Evolutionary conservation across 352 stramenopile genomes (phyloP), one percentile per base, ranked within the genome.

Genomic region (Pythium coloratum): DNA sequence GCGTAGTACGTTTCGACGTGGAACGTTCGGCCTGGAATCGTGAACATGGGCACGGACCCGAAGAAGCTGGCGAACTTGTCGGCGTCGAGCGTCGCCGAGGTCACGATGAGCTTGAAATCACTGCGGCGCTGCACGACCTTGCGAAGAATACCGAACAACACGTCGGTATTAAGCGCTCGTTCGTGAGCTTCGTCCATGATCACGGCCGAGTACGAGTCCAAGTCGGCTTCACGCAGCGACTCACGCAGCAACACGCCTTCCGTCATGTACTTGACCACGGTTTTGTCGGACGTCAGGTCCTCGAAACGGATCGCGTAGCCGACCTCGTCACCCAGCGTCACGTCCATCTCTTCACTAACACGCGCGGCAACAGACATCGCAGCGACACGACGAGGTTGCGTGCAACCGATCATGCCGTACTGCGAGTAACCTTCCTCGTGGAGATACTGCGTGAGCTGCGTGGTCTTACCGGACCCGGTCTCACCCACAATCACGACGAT

Each of bases 401-500:
- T 99, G 80, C 97, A 99, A 2, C 91, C 96, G n/a, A 99, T 93
- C 67, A 90, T 96, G 1, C 91, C 91, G 67, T 94, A 95, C 60
- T 87, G 72, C 0, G 88, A 84, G 73, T 96, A 97, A 4, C 91
- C 86, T 72, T 97, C 91, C 72, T 98, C 95, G 58, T 91, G 89
- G 18, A 98, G 71, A 33, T 97, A 98, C 74, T 99, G 97, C 7
- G 96, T 99, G 7, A 99, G 76, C 70, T 99, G 97, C 16, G 97
- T 99, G 7, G 97, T 99, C 76, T 99, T 99, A 36, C 96, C 94
- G 4, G 87, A 97, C 24, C 97, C 97, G 6, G 97, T 99, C 73
- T 99, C 97, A 28, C 97, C 97, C 9, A 99, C 97, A 72, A 99
- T 98, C 60, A 99, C 96, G 9, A 99, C 93, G 64, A 99, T 94